A percentile compares a stretch with the other conserved stretches of the same genome.
These are phyloP conservation scores for Eucalyptus erythrocorys DNA, from an alignment of 345 rosid species.

Conservation along the genomic window DNA sequence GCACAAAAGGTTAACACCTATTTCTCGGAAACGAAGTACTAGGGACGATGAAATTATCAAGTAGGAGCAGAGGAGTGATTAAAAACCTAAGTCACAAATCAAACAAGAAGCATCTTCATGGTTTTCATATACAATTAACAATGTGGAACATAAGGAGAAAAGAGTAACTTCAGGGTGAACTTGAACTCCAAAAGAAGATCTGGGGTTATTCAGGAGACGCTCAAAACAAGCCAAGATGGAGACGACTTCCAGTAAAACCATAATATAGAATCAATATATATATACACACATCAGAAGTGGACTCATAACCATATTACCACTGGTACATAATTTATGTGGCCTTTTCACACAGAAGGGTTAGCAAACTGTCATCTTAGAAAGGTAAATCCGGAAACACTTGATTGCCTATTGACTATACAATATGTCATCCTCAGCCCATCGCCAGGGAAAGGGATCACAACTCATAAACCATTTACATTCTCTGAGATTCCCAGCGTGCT, in stretches of 20 bases:
- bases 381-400: background rate
- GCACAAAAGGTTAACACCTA: background rate
- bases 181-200: background rate
- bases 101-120: background rate
- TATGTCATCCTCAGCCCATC: background rate
- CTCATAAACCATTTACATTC: background rate
- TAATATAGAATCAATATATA: background rate
- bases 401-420: background rate
- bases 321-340: background rate
- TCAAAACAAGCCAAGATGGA: background rate
- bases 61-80: background rate
- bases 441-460: background rate
- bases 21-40: background rate
- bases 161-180: background rate
- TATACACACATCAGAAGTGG: background rate
- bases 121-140: background rate
- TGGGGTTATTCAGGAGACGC: background rate
- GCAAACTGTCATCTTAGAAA: background rate
- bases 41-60: background rate
- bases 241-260: background rate
- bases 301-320: background rate
- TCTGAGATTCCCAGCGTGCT: background rate
- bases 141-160: background rate
- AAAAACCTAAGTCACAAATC: background rate
- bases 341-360: background rate